Percentiles rank a stretch among this genome's conserved stretches.
phyloP scores from a whole-genome alignment of 352 stramenopile species.

The Globisporangium uncinulatum region DNA sequence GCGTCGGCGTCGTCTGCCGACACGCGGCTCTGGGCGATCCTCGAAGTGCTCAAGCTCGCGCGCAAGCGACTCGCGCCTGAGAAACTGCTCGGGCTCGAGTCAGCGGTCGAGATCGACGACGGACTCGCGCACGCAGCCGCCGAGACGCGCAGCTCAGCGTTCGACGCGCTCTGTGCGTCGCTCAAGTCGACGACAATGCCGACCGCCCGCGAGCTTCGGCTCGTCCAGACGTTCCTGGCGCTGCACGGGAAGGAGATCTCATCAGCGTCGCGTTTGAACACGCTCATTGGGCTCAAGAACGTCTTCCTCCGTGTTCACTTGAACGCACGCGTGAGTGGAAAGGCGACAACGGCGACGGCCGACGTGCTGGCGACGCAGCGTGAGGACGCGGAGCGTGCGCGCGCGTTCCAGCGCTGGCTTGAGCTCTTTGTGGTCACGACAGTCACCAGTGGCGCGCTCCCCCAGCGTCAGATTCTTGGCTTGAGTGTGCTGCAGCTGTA shows the following conservation, averaged over 20 bases:
- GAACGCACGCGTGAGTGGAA: constrained; percentile 40
- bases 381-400: constrained; percentile 27
- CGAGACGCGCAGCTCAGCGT: constrained; percentile 62
- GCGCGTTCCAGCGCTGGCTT: constrained; percentile 59
- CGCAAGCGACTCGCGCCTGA: constrained; percentile 60
- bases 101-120: constrained; percentile 44
- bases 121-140: constrained; percentile 47
- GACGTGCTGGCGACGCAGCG: constrained; percentile 14
- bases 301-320: constrained; percentile 75
- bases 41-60: constrained; percentile 78
- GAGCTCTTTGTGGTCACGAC: constrained; percentile 60
- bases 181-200: constrained; percentile 79
- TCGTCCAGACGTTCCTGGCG: constrained; percentile 66
- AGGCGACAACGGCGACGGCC: neutral
- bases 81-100: constrained; percentile 39
- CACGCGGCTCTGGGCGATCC: constrained; percentile 57
- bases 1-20: constrained; percentile 18
- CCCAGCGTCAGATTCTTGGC: constrained; percentile 64
- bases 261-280: constrained; percentile 58
- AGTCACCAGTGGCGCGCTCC: constrained; percentile 58
- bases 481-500: constrained; percentile 70
- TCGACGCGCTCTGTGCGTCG: constrained; percentile 72
- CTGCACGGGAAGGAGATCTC: constrained; percentile 73
- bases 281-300: constrained; percentile 68
- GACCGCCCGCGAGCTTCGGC: constrained; percentile 35